These are phyloP conservation scores for Cryptococcus sp. DNA, from an alignment of 1,284 basidiomycete species.

Conservation along the genomic window DNA sequence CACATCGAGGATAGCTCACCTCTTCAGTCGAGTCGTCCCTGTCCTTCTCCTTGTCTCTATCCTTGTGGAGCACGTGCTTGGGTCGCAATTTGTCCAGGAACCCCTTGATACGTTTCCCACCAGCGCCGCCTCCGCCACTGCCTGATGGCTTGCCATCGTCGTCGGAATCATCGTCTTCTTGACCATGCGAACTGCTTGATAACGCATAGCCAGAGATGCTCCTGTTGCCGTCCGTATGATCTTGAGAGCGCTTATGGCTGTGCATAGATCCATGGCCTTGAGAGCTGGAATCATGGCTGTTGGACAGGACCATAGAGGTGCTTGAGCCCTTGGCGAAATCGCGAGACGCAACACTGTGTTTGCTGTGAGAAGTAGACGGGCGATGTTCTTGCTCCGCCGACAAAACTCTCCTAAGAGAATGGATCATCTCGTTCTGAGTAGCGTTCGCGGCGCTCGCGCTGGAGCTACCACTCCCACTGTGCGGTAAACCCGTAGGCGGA, in stretches of 20 bases:
- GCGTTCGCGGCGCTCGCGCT: conserved; percentile 3
- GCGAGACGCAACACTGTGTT: background rate
- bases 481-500: conserved; percentile 1
- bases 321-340: too few species aligned
- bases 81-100: conserved; percentile 30
- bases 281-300: too few species aligned
- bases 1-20: conserved; percentile 11
- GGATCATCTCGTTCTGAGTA: conserved; percentile 1
- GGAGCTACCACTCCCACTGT: too few species aligned
- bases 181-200: too few species aligned
- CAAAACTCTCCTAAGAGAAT: conserved; percentile 14
- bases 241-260: too few species aligned
- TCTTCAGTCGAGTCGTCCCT: conserved; percentile 20
- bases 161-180: conserved; percentile 16
- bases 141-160: conserved; percentile 14
- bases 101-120: conserved; percentile 26
- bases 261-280: too few species aligned
- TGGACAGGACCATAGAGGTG: too few species aligned
- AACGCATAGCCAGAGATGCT: too few species aligned
- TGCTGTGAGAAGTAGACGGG: background rate
- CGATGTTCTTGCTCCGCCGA: conserved; percentile 1
- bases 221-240: too few species aligned
- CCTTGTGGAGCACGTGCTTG: conserved; percentile 4
- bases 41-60: conserved; percentile 1
- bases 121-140: background rate